Conservation (phyloP, 495 filamentous ascomycete species). For the Trichocladium uniseriatum region DNA sequence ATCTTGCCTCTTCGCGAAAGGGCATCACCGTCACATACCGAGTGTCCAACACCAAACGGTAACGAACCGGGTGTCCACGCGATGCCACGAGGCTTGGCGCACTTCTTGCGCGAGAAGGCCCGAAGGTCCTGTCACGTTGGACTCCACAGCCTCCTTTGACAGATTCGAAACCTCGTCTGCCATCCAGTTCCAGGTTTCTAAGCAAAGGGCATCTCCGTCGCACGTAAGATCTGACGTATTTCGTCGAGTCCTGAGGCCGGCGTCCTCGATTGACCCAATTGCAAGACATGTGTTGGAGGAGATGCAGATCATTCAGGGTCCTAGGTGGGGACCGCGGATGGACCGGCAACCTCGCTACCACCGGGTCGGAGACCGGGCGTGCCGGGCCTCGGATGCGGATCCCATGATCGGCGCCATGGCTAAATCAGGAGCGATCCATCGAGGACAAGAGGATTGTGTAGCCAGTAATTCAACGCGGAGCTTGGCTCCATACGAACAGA, state of each 20-base stretch:
- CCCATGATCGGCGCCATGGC: conserved; percentile 4
- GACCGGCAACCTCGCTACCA: background rate
- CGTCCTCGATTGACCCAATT: background rate
- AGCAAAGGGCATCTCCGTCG: background rate
- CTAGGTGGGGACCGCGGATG: conserved; percentile 5
- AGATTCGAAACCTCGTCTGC: background rate
- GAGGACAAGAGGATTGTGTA: too few relatives aligned
- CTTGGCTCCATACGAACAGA: too few relatives aligned
- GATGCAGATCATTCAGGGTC: background rate
- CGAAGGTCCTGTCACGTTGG: conserved; percentile 2
- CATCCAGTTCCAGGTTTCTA: background rate
- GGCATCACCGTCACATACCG: too few relatives aligned
- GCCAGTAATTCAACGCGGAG: too few relatives aligned
- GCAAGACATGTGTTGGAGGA: too few relatives aligned
- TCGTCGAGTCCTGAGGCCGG: background rate
- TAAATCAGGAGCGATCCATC: too few relatives aligned
- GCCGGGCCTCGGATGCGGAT: background rate
- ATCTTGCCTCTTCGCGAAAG: too few relatives aligned
- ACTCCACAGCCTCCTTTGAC: conserved; percentile 6
- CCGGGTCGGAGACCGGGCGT: background rate
- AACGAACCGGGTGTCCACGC: conserved; percentile 1
- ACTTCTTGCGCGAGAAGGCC: background rate
- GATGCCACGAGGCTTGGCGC: background rate
- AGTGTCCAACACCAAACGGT: background rate
- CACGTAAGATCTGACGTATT: conserved; percentile 8